Base-by-base conservation (phyloP, 257 asterid genomes). In the Gentiana dahurica region DNA sequence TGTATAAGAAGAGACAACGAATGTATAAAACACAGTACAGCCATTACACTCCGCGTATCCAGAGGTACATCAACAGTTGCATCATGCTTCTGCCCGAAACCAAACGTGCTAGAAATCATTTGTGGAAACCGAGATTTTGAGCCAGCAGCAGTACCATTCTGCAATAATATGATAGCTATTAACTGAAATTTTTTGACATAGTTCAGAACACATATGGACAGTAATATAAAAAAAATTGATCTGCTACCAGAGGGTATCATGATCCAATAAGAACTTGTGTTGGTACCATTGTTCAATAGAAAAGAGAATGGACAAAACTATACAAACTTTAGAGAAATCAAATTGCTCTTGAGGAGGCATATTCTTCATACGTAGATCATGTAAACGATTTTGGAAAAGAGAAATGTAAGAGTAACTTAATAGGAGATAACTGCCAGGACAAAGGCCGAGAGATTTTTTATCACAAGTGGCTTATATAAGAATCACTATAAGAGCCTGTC, bases 1-100 rank as follows among this genome's bases (percentile, higher is more conserved):
- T 44, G 50, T 45, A 37, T 45, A 37, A 63, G 37, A 34, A 53
- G 46, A 64, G 24, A 61, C 43, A 15, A 60, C n/a, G 51, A 32
- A 51, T 15, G 15, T 38, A 15, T 47, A 57, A 48, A 33, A 58
- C 41, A 12, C 24, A 49, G 13, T 44, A 50, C 66, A 58, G 47
- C 43, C 64, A 69, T 77, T 88, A 88, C 97, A 66, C 78, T 83
- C 86, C 78, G 62, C 6, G 79, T 15, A 73, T 86, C 97, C 68
- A 92, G 68, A n/a, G 99, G 97, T 71, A 92, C 80, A 65, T 92
- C 99, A 58, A 69, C 89, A 15, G 95, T 81, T 45, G 97, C 99
- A 81, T 92, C 99, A 61, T 88, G 93, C 61, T 86, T 92, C 80
- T 78, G 94, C 49, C 99, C 95, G 58, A 92, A 83, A 51, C 99